Conservation (phyloP, 2,329 filamentous ascomycete genomes). For the Allantophomopsis cytisporea region DNA sequence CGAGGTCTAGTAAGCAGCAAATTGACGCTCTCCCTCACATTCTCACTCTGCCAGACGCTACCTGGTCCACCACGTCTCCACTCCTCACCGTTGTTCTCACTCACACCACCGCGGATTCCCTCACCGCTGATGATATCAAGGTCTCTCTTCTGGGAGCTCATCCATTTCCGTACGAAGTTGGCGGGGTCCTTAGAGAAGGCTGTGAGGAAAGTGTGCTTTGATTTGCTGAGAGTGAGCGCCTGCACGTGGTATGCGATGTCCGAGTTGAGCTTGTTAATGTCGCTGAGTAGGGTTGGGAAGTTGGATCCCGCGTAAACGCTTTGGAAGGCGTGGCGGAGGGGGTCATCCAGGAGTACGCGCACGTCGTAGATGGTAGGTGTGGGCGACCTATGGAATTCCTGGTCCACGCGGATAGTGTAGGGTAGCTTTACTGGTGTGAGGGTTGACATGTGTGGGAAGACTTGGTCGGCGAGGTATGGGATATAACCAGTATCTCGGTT, state of each 20-base stretch:
- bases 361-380: constrained; percentile 83
- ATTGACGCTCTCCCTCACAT: constrained; percentile 51
- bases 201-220: constrained; percentile 79
- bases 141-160: constrained; percentile 82
- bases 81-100: constrained; percentile 45
- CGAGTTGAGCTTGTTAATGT: constrained; percentile 68
- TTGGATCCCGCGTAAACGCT: constrained; percentile 55
- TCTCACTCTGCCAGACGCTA: constrained; percentile 48
- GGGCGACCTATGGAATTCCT: constrained; percentile 63
- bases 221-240: constrained; percentile 71
- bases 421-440: constrained; percentile 71
- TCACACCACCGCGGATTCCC: constrained; percentile 45
- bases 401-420: constrained; percentile 90
- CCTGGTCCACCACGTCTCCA: constrained; percentile 51
- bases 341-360: constrained; percentile 72
- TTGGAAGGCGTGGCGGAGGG: constrained; percentile 53
- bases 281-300: constrained; percentile 59
- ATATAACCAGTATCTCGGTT: constrained; percentile 68
- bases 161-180: constrained; percentile 74
- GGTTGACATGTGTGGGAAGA: constrained; percentile 64
- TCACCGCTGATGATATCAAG: constrained; percentile 81
- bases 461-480: constrained; percentile 69
- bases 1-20: constrained; percentile 28
- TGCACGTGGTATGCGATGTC: constrained; percentile 75
- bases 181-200: constrained; percentile 70